Base-by-base conservation (phyloP, 2,329 filamentous ascomycete genomes). In the Monosporascus sp. region DNA sequence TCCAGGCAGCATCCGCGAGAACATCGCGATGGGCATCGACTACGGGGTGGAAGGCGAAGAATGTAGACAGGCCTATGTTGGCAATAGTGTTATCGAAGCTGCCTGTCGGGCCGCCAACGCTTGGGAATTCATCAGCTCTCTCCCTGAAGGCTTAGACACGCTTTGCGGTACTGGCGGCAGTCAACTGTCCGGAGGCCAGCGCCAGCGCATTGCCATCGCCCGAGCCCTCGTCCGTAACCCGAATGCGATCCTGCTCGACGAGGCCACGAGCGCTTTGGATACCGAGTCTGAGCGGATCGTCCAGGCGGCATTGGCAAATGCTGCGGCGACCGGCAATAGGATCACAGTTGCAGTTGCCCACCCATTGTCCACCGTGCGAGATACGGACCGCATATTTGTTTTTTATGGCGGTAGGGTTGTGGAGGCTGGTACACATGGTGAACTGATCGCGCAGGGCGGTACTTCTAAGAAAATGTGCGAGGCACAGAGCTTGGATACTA, bases 321-420 rank as follows among this genome's bases (percentile, higher is more conserved):
- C 52, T 1, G 55, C 54, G 4, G 15, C 51, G 3, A 28, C 40
- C 9, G 54, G 43, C 6, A 52, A 55, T 17, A 56, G 59, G 6
- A 63, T 59, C 5, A 64, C 61, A 2, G 59, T 65, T 24, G 59
- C 58, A 1, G 61, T 65, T 18, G 63, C 63, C 8, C 63, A 65
- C 26, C 56, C 63, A 1, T 49, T 65, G 17, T 61, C 60, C 3
- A 65, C 63, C 7, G 57, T 65, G 41, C 63, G 68, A 31, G 63
- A 73, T 37, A 69, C 78, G 28, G 79, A 84, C 63, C 65, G 72
- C 2, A 85, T 85, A 35, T 82, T 78, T 56, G 80, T 85, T 0
- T 79, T 85, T 60, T 76, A 79, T 6, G 67, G 73, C 7, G 77
- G 77, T 18, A 70, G 66, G n/a, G 73, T 84, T 49, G 68, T 80